Percentiles rank a stretch among this genome's conserved stretches.
Evolutionary conservation across 352 stramenopile genomes (phyloP).

Genomic region (Globisporangium irregulare): DNA sequence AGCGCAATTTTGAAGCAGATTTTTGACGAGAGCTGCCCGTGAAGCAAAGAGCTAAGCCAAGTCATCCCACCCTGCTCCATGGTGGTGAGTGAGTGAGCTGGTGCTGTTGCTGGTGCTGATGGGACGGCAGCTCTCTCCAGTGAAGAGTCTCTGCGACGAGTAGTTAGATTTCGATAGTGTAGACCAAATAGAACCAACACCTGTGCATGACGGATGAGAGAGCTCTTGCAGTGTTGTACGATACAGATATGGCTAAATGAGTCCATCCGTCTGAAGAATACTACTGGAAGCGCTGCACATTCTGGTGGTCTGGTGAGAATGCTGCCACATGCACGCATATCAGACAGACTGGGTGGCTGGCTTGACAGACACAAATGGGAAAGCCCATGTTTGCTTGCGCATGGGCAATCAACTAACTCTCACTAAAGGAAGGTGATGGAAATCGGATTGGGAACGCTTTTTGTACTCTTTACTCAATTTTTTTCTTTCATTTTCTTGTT

Average conservation of each 20-base stretch:
- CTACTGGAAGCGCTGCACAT: background rate
- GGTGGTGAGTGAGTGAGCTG: background rate
- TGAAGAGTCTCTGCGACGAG: background rate
- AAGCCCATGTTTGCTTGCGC: background rate
- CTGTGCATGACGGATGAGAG: constrained; percentile 2
- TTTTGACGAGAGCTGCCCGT: background rate
- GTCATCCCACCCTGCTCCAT: background rate
- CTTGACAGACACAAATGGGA: background rate
- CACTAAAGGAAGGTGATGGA: background rate
- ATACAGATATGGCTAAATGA: too few relatives aligned
- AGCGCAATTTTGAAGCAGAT: background rate
- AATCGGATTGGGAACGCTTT: background rate
- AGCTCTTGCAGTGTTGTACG: background rate
- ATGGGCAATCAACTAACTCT: background rate
- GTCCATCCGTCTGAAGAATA: too few relatives aligned
- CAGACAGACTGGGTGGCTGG: background rate
- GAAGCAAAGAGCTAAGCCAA: background rate
- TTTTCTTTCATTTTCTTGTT: constrained; percentile 3
- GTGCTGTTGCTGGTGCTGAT: too few relatives aligned
- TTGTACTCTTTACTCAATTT: constrained; percentile 1
- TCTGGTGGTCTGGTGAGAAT: background rate
- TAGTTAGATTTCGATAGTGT: constrained; percentile 10
- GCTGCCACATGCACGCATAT: background rate
- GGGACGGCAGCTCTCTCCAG: background rate
- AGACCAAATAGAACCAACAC: constrained; percentile 8